These are phyloP conservation scores for Polyporus tsugae DNA, from an alignment of 1,284 basidiomycete genomes.

Conservation along the genomic window DNA sequence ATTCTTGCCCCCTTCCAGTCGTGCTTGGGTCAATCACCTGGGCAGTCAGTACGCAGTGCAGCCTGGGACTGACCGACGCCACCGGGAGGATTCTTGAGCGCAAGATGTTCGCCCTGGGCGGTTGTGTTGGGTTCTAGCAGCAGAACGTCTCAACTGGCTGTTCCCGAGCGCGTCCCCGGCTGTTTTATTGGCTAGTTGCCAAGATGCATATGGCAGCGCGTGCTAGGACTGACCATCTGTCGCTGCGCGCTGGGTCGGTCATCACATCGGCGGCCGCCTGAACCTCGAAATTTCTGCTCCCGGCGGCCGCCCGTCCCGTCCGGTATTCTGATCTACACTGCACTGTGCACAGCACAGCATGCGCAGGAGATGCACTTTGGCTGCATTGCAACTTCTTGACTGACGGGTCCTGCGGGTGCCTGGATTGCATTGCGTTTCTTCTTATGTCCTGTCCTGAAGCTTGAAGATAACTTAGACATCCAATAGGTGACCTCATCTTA, in stretches of 20 bases:
- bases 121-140: not conserved
- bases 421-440: conserved; percentile 2
- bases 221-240: not conserved
- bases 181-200: conserved; percentile 2
- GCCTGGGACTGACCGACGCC: conserved; percentile 8
- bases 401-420: not conserved
- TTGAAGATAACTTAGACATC: conserved; percentile 4
- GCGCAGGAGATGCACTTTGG: not conserved
- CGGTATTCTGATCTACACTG: not conserved
- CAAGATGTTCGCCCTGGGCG: conserved; percentile 1
- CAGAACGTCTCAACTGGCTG: conserved; percentile 1
- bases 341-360: not conserved
- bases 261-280: not conserved
- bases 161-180: not conserved
- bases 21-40: conserved; percentile 1
- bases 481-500: conserved; percentile 2
- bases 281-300: not conserved
- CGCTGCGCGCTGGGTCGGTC: not conserved
- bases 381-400: not conserved
- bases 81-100: conserved; percentile 13
- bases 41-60: conserved; percentile 9
- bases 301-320: too few relatives aligned
- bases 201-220: not conserved
- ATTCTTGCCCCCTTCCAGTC: conserved; percentile 1
- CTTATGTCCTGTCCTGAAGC: not conserved